Evolutionary conservation across 2,329 filamentous ascomycete species (phyloP), one percentile per base, ranked within the genome.

Genomic region (Fusarium equiseti): DNA sequence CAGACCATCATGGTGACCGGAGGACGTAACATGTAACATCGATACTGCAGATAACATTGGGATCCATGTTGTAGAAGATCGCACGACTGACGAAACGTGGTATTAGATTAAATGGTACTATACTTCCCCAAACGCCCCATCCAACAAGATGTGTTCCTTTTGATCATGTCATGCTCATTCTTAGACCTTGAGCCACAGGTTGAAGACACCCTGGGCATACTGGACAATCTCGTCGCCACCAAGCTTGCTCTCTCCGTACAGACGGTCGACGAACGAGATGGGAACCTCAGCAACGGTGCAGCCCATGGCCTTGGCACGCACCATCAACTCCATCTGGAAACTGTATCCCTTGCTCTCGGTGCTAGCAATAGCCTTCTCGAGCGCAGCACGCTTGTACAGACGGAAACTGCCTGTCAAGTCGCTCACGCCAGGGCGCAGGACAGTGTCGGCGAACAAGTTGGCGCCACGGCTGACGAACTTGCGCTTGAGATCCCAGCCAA

Each of bases 271-370:
- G 80, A 99, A 99, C 26, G 89, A 93, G 74, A 99, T 99, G 15
- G 96, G 96, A 66, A 97, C 95, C 86, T 99, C 96, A 18, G 93
- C 93, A 32, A 99, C 95, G 40, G 91, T 92, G 84, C 89, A 97
- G 2, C 96, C 95, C 93, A 98, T 95, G 18, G 92, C 93, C 89
- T 98, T 98, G 35, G 96, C 96, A 68, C 95, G 88, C 11, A 98
- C 95, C 91, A 98, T 98, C 90, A 99, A 92, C 87, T 98, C 95
- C 96, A 99, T 99, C 89, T 99, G 96, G 87, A 99, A 99, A 43
- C 92, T 95, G 81, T 98, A 99, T 5, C 96, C 96, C 84, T 98
- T 97, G 80, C 93, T 96, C 86, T 98, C 92, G 11, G 94, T 98
- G 82, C 88, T 93, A 77, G 87, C 85, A 76, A 99, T 98, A 63